Percentiles rank a stretch among this genome's conserved stretches.
Conservation (phyloP, 495 filamentous ascomycete species). For the Annulohypoxylon moriforme region DNA sequence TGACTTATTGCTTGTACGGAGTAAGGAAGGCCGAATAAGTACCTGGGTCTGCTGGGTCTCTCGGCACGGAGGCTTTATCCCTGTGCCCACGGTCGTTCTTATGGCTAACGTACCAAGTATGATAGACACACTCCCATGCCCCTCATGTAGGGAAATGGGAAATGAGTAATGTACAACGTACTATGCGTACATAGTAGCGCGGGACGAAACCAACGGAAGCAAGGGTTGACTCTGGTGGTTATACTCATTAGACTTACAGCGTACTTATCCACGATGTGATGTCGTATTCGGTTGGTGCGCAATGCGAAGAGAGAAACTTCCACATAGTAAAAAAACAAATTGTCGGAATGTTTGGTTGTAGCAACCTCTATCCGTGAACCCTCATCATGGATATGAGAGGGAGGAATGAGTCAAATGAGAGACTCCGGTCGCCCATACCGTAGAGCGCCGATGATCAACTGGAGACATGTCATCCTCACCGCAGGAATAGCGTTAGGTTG, state of each 20-base stretch:
- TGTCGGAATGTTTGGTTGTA: constrained; percentile 23
- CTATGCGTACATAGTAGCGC: constrained; percentile 1
- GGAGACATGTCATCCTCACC: constrained; percentile 39
- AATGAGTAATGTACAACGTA: neutral
- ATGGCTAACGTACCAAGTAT: neutral
- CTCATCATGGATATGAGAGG: constrained; percentile 27
- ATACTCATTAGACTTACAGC: constrained; percentile 1
- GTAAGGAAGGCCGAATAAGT: constrained; percentile 29
- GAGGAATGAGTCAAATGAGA: constrained; percentile 35
- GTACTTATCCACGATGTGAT: constrained; percentile 34
- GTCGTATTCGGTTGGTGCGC: constrained; percentile 40
- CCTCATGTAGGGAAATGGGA: constrained; percentile 20
- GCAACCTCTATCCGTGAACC: constrained; percentile 27
- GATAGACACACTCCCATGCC: constrained; percentile 30
- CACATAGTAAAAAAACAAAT: constrained; percentile 18
- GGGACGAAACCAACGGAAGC: constrained; percentile 41
- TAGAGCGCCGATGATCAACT: constrained; percentile 26
- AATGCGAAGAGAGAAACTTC: constrained; percentile 27
- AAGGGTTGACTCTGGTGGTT: constrained; percentile 35
- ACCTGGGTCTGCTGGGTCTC: constrained; percentile 13
- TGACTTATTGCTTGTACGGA: constrained; percentile 18
- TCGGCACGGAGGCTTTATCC: constrained; percentile 35
- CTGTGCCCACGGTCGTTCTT: constrained; percentile 23
- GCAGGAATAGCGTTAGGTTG: constrained; percentile 42
- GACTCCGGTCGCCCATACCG: constrained; percentile 7